Percentiles rank a stretch among this genome's conserved stretches.
phyloP scores from a whole-genome alignment of 1,284 basidiomycete species.

The Ganoderma lingzhi region DNA sequence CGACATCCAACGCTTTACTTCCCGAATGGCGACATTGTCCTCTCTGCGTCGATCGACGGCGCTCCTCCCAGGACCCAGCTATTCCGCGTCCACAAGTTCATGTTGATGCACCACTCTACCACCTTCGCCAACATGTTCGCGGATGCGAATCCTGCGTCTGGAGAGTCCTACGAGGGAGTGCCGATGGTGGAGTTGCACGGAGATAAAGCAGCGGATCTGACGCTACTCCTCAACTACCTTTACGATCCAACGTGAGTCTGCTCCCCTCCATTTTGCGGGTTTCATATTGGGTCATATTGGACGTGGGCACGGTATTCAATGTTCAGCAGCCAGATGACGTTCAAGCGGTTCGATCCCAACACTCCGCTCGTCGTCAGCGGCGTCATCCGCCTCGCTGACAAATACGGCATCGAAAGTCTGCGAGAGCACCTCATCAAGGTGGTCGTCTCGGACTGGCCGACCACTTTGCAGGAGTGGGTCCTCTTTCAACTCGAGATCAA shows the following conservation, averaged over 20 bases:
- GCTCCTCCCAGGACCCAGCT: not conserved
- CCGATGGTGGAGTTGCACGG: not conserved
- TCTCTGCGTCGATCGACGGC: not conserved
- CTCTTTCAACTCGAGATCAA: not conserved
- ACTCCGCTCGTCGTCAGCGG: not conserved
- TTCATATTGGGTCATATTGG: no score
- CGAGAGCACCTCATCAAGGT: conserved; percentile 6
- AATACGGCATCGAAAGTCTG: conserved; percentile 4
- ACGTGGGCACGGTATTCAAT: no score
- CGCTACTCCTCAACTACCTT: not conserved
- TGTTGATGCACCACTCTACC: not conserved
- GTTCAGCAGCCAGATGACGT: not conserved
- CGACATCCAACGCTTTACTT: not conserved
- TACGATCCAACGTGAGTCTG: conserved; percentile 5
- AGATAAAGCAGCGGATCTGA: not conserved
- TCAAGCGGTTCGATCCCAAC: not conserved
- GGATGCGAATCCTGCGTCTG: not conserved
- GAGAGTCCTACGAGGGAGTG: conserved; percentile 4
- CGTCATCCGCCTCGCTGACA: conserved; percentile 4
- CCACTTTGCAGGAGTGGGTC: not conserved
- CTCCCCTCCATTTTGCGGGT: no score
- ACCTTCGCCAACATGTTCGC: conserved; percentile 1
- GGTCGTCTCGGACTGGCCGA: conserved; percentile 9
- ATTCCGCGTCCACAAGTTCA: conserved; percentile 9
- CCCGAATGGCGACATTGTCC: not conserved